A percentile compares a stretch with the other conserved stretches of the same genome.
These are phyloP conservation scores for Nothopassalora personata DNA, from an alignment of 2,329 filamentous ascomycete genomes.

Conservation along the genomic window DNA sequence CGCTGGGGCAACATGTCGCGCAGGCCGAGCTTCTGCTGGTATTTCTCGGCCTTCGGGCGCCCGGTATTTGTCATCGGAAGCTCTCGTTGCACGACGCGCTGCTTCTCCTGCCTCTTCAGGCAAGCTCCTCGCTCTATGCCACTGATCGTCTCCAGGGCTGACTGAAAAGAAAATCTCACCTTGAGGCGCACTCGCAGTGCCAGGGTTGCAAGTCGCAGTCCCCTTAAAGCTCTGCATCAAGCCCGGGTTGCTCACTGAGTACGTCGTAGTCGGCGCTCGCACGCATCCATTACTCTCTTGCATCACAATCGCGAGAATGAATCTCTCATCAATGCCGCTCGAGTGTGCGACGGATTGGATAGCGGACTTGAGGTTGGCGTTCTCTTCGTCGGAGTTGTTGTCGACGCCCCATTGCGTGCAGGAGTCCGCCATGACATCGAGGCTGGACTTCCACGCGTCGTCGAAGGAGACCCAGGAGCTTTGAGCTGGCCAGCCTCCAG, in stretches of 20 bases:
- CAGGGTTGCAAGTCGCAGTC: constrained; percentile 34
- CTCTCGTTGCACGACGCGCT: no score
- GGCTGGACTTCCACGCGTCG: constrained; percentile 33
- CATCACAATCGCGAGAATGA: constrained; percentile 43
- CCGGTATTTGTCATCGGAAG: no score
- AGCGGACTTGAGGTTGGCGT: constrained; percentile 35
- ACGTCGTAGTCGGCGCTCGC: constrained; percentile 40
- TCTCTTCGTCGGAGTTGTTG: constrained; percentile 39
- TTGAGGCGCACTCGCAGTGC: constrained; percentile 11
- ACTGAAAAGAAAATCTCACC: constrained; percentile 20
- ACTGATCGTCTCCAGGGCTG: no score
- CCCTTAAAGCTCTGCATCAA: constrained; percentile 45
- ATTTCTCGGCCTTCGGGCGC: no score
- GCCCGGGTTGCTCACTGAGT: constrained; percentile 42
- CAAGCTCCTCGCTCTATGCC: no score
- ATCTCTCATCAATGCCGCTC: constrained; percentile 35
- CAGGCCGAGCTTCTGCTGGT: no score
- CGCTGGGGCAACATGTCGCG: no score
- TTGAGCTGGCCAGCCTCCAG: constrained; percentile 25
- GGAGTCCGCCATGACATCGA: constrained; percentile 33
- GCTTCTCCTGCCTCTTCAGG: no score
- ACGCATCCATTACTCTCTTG: constrained; percentile 47
- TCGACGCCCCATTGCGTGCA: constrained; percentile 33
- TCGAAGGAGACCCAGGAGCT: constrained; percentile 24
- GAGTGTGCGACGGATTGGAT: constrained; percentile 33